phyloP scores from a whole-genome alignment of 257 asterid genomes.

The Phtheirospermum japonicum region DNA sequence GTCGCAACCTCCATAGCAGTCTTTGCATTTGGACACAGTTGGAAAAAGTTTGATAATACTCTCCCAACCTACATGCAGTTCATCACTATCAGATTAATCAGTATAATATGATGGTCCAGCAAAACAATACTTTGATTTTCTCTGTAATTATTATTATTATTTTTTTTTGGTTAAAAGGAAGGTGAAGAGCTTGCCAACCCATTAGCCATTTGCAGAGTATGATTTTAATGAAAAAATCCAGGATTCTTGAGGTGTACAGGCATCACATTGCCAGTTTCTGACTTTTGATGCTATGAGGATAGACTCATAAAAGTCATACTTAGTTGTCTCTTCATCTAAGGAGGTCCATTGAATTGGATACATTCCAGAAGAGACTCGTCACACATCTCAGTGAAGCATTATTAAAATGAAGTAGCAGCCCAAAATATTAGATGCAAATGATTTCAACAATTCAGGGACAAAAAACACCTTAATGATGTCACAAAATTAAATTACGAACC shows the following conservation, averaged over 20 bases:
- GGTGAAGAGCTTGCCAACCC: no score
- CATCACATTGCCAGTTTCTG: not conserved
- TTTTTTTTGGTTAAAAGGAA: no score
- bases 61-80: conserved; percentile 40
- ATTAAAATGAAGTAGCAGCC: not conserved
- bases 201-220: no score
- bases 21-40: conserved; percentile 74
- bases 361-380: not conserved
- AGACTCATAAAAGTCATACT: not conserved
- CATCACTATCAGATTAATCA: not conserved
- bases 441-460: not conserved
- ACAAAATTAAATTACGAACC: conserved; percentile 35
- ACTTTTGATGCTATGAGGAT: conserved; percentile 1
- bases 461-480: not conserved
- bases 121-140: not conserved
- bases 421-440: not conserved
- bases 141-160: not conserved
- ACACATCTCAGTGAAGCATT: conserved; percentile 9
- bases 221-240: no score
- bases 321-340: not conserved
- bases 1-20: conserved; percentile 48
- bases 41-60: conserved; percentile 50
- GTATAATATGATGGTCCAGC: conserved; percentile 1
- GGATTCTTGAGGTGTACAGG: no score
- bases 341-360: no score